Evolutionary conservation across 345 rosid species (phyloP), one percentile per base, ranked within the genome.

Genomic region (Gossypium rotundifolium): DNA sequence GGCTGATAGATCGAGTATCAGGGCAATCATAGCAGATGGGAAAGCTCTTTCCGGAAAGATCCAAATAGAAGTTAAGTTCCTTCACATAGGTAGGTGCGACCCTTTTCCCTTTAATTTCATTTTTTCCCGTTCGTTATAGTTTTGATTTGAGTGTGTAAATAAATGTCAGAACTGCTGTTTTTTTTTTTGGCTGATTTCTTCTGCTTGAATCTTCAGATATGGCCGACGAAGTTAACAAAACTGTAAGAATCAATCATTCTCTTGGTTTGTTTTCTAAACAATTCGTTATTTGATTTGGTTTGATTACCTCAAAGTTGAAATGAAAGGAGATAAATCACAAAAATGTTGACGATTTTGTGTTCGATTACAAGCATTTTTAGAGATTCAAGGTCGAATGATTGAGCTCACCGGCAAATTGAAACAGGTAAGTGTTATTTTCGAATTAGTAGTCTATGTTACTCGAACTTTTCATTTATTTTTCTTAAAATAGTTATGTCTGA

Each of bases 361-460:
- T 57, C 10, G 7, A 49, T 58, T 72, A 16, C 46, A 90, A 90
- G 94, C 85, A 9, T 88, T 88, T 76, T 33, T 84, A 55, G 94
- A 90, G 85, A 84, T 88, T 70, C 91, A 88, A 77, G 83, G 85
- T 71, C 94, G 92, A 79, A 83, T 88, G 90, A 85, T 88, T 49
- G 89, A 90, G 81, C 85, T 83, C 44, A 87, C 90, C 16, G 85
- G 82, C n/a, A 90, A 90, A 81, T 13, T 85, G 76, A 90, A 90
- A 76, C 92, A 88, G 88, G 90, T 88, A 18, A 49, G 73, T 68
- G 23, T 70, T 46, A 62, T 17, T 40, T n/a, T 64, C 27, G n/a
- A 22, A 33, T 70, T n/a, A 27, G 46, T 52, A 13, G 17, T 18
- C 23, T 18, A 52, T 52, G 20, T 54, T 54, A 55, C 60, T n/a